Percentiles rank a stretch among this genome's conserved stretches.
Evolutionary conservation across 2,329 filamentous ascomycete species (phyloP).

Genomic region (Alternaria ethzedia): DNA sequence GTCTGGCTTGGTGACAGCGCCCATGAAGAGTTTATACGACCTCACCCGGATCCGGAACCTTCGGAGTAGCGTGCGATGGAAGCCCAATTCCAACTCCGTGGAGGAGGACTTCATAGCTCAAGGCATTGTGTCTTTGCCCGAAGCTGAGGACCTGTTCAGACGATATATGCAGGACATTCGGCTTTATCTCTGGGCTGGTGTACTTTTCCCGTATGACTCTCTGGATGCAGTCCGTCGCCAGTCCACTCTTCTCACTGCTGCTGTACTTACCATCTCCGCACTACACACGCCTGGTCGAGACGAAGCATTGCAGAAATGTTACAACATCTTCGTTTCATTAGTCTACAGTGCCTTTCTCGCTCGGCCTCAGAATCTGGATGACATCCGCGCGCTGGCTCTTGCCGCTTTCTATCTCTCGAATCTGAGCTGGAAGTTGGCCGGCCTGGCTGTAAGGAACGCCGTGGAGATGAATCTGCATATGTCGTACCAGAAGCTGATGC

Average conservation of each 20-base stretch:
- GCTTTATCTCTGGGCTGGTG: conserved; percentile 43
- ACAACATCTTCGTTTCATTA: conserved; percentile 41
- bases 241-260: conserved; percentile 41
- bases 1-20: conserved; percentile 36
- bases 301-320: conserved; percentile 40
- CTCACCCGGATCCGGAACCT: conserved; percentile 44
- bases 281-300: conserved; percentile 38
- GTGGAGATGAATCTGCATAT: conserved; percentile 52
- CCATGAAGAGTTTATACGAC: conserved; percentile 45
- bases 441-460: conserved; percentile 48
- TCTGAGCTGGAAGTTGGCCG: conserved; percentile 50
- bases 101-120: conserved; percentile 44
- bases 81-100: conserved; percentile 31
- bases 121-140: conserved; percentile 30
- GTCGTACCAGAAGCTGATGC: conserved; percentile 44
- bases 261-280: conserved; percentile 39
- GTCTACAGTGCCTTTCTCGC: conserved; percentile 44
- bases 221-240: conserved; percentile 37
- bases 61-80: conserved; percentile 33
- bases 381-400: conserved; percentile 49
- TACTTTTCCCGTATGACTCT: conserved; percentile 38
- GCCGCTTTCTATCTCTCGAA: conserved; percentile 51
- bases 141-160: conserved; percentile 40
- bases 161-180: conserved; percentile 40
- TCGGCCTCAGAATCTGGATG: conserved; percentile 46